phyloP scores from a whole-genome alignment of 2,329 filamentous ascomycete species.

The Aureobasidium sp. region DNA sequence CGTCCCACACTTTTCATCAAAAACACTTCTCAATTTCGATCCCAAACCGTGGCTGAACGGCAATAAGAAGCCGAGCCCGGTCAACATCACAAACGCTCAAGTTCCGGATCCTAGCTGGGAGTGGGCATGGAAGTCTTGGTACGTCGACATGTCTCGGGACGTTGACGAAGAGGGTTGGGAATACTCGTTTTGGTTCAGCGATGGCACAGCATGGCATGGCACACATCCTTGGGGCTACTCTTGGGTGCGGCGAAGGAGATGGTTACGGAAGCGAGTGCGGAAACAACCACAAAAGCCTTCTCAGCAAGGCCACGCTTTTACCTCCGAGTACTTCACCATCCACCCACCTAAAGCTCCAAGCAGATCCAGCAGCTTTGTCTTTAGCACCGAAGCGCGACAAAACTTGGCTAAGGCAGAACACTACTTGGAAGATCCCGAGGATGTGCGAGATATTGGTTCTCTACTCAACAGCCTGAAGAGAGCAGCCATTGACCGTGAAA shows the following conservation, averaged over 20 bases:
- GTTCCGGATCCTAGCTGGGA: constrained; percentile 92
- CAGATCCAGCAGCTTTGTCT: constrained; percentile 17
- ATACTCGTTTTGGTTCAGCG: constrained; percentile 79
- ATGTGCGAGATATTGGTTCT: constrained; percentile 58
- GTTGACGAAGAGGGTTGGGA: constrained; percentile 92
- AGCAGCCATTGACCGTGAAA: constrained; percentile 81
- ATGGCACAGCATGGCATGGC: constrained; percentile 65
- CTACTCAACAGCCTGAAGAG: constrained; percentile 62
- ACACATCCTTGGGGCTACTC: constrained; percentile 88
- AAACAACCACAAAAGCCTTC: constrained; percentile 36
- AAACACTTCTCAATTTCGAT: constrained; percentile 78
- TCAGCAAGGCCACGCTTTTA: constrained; percentile 59
- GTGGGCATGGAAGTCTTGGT: constrained; percentile 72
- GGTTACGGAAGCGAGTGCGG: constrained; percentile 75
- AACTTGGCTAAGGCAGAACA: constrained; percentile 34
- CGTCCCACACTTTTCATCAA: constrained; percentile 78
- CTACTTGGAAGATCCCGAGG: constrained; percentile 42
- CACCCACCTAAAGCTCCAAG: constrained; percentile 34
- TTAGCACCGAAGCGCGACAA: background rate
- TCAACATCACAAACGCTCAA: constrained; percentile 77
- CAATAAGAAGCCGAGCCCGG: constrained; percentile 49
- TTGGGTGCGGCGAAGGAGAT: constrained; percentile 82
- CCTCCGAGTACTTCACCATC: constrained; percentile 73
- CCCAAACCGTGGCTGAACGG: constrained; percentile 75
- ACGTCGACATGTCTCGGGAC: constrained; percentile 70